Base-by-base conservation (phyloP, 2,329 filamentous ascomycete species). In the Neofusicoccum sp. region DNA sequence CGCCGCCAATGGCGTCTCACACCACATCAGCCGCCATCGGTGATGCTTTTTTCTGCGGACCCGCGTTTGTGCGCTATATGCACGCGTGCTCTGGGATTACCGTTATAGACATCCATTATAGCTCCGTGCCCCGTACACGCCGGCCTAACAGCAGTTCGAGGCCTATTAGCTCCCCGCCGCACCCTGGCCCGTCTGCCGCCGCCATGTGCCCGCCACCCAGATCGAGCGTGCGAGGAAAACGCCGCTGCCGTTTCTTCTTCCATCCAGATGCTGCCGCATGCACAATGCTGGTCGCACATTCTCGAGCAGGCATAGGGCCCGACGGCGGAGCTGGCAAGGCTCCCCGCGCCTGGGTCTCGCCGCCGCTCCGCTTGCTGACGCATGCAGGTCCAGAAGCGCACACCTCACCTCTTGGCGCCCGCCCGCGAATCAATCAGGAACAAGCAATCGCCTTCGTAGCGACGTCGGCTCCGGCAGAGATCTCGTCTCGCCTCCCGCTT, bases 241-340 rank as follows among this genome's bases (percentile, higher is more conserved):
- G 54, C 54, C 54, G 45, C 54, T 33, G 41, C 54, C 54, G 54
- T 58, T 58, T 58, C 54, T 58, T 58, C 45, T 58, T 58, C 41
- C 41, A 36, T 58, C 54, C 54, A 58, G 54, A 39, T 22, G 8
- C 8, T 9, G 14, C 6, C 28, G 39, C 28, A 44, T 56, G 52
- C 52, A 56, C n/a, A 14, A 44, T 43, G 52, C 41, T 45, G 54
- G 54, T 45, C 7, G 39, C 54, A 58, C 54, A 45, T 45, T 33
- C 50, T 56, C 37, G 37, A 56, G 50, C 34, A 12, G 36, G 29
- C 11, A 56, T 36, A 22, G 48, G 14, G 9, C 31, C 9, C 50
- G 54, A 22, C 22, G 41, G 54, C 31, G 41, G 43, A 36, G 36
- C 41, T 9, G 31, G 29, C 54, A n/a, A 45, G 28, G 41, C 28